These are phyloP conservation scores for Panicum miliaceum DNA, from an alignment of 176 grass and related monocot genomes.

Conservation along the genomic window DNA sequence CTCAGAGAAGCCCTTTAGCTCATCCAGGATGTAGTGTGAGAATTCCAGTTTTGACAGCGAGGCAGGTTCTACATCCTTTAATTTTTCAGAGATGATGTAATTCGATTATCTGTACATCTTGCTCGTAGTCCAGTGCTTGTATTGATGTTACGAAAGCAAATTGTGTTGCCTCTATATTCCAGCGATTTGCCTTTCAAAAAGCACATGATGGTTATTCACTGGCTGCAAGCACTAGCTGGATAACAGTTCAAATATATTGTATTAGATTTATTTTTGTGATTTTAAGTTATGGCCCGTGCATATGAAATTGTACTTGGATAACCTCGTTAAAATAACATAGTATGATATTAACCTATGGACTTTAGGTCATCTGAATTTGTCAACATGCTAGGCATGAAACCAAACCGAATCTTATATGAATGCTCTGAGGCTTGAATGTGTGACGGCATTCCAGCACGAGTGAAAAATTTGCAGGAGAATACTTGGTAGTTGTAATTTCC, in stretches of 20 bases:
- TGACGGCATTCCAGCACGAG: no score
- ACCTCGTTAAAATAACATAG: not conserved
- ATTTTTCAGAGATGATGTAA: conserved; percentile 32
- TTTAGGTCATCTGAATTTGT: not conserved
- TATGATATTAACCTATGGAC: not conserved
- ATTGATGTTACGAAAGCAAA: conserved; percentile 15
- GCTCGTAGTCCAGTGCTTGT: conserved; percentile 8
- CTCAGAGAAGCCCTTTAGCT: conserved; percentile 89
- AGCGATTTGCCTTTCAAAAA: not conserved
- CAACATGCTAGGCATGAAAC: not conserved
- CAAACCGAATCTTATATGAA: not conserved
- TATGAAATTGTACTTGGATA: not conserved
- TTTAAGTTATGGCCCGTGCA: not conserved
- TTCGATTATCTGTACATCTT: conserved; percentile 41
- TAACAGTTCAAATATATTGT: not conserved
- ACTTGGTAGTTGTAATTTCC: no score
- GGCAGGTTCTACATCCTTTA: conserved; percentile 40
- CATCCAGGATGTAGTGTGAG: conserved; percentile 15
- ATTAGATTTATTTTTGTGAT: not conserved
- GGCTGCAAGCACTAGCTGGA: not conserved
- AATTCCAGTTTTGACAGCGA: conserved; percentile 44
- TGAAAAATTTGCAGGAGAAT: no score
- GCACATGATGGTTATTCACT: not conserved
- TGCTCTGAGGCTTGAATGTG: not conserved
- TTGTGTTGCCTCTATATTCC: not conserved